Evolutionary conservation across 495 filamentous ascomycete genomes (phyloP), one percentile per base, ranked within the genome.

Genomic region (Penicillium macrosclerotiorum): DNA sequence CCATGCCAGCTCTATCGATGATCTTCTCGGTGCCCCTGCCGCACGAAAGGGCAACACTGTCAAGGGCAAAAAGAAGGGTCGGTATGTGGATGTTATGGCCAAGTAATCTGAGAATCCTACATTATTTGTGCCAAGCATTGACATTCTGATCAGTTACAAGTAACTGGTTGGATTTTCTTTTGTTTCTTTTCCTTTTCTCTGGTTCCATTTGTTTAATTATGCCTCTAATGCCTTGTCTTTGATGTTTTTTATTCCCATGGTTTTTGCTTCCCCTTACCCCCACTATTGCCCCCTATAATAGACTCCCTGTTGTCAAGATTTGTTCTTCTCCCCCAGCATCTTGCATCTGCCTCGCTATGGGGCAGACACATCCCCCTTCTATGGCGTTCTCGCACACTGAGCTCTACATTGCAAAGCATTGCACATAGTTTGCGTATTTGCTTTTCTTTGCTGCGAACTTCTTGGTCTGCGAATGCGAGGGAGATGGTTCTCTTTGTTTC

Each of bases 51-150:
- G 79, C 0, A 74, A 74, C 1, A 79, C 77, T 16, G 71, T 74
- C n/a, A 89, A 80, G 71, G 85, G 83, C 59, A 77, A 78, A 54
- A 88, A 88, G 74, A 95, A 88, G 73, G 82, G 83, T 3, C 81
- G 87, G 32, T 96, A 96, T 77, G 79, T 96, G 17, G 90, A 96
- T 77, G 88, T 95, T 46, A 95, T 96, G 90, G 86, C 83, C 2
- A 59, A 70, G 49, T 74, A 48, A 62, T 33, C 35, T 24, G 33
- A 29, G 34, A 36, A 25, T 11, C 13, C 31, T n/a, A n/a, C 16
- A 17, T 16, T 14, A 22, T 19, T 12, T 11, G 7, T 4, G 5
- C 18, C 34, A 18, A 30, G 16, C 11, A 3, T 23, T 16, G 20
- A 18, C 18, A 13, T 17, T 38, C 20, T 8, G 5, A 24, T 38